Evolutionary conservation across 2,329 filamentous ascomycete genomes (phyloP).

Genomic region (Pseudocercospora fijiensis): DNA sequence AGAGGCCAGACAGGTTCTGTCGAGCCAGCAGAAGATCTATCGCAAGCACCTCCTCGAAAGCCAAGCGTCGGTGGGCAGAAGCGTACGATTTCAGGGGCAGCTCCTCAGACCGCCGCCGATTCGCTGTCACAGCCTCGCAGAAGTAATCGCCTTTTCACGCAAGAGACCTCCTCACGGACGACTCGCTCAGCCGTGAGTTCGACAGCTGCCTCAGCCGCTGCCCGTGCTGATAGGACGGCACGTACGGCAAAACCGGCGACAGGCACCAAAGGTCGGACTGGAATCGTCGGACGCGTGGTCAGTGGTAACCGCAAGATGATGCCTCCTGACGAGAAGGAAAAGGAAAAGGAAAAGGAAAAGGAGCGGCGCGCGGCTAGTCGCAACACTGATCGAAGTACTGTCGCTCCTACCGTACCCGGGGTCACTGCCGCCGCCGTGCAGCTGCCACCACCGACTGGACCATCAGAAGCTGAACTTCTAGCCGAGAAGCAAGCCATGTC

Average conservation of each 20-base stretch:
- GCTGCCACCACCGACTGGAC: constrained; percentile 23
- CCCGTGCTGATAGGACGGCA: constrained; percentile 52
- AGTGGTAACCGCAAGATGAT: constrained; percentile 77
- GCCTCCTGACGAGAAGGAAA: constrained; percentile 52
- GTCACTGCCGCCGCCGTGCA: constrained; percentile 28
- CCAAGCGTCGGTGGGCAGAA: constrained; percentile 61
- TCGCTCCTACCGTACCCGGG: constrained; percentile 38
- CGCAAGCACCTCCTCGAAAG: constrained; percentile 35
- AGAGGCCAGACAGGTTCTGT: constrained; percentile 45
- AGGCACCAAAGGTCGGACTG: constrained; percentile 64
- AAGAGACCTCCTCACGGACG: constrained; percentile 65
- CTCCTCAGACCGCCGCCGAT: constrained; percentile 35
- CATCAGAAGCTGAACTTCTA: constrained; percentile 15
- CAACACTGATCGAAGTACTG: constrained; percentile 55
- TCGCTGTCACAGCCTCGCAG: constrained; percentile 48
- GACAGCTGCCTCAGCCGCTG: constrained; percentile 53
- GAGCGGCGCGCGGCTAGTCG: constrained; percentile 59
- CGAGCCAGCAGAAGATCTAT: constrained; percentile 36
- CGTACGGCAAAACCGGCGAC: constrained; percentile 63
- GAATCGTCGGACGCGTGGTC: constrained; percentile 79
- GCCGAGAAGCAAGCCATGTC: constrained; percentile 68
- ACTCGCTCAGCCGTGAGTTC: constrained; percentile 57
- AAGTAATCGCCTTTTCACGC: constrained; percentile 55
- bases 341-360: constrained; percentile 55
- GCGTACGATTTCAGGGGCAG: constrained; percentile 77